These are phyloP conservation scores for Tilletiopsis washingtonensis DNA, from an alignment of 1,284 basidiomycete species.

Conservation along the genomic window DNA sequence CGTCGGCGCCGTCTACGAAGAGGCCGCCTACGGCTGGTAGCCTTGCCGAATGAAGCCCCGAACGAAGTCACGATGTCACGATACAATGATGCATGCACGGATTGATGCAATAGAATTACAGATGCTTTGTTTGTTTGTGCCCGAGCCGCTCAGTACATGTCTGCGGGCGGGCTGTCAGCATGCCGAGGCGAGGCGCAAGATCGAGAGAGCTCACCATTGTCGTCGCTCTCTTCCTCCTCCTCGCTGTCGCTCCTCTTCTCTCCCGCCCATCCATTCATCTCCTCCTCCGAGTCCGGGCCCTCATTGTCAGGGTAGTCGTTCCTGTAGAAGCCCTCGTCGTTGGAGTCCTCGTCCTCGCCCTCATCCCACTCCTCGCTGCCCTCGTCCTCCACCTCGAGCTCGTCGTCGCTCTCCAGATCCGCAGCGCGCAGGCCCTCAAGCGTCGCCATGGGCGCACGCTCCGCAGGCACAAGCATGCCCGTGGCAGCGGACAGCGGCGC, in stretches of 20 bases:
- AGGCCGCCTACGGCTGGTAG: neutral
- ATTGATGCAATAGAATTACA: too few species aligned
- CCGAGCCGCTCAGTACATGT: neutral
- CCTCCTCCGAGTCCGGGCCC: neutral
- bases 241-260: too few species aligned
- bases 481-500: too few species aligned
- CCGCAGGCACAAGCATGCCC: too few species aligned
- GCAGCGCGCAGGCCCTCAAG: neutral
- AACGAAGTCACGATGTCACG: neutral
- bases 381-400: neutral
- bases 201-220: too few species aligned
- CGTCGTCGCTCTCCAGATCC: slow-evolving; percentile 1
- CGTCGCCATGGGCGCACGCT: too few species aligned
- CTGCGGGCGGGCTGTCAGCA: neutral
- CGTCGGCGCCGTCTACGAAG: neutral
- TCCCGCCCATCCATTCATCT: neutral
- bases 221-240: too few species aligned
- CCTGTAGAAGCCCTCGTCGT: slow-evolving; percentile 44
- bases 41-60: neutral
- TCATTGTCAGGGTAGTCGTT: neutral
- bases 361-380: slow-evolving; percentile 16
- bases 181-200: neutral
- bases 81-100: too few species aligned
- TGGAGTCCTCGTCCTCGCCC: slow-evolving; percentile 43
- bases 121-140: too few species aligned